phyloP scores from a whole-genome alignment of 257 asterid genomes.

The Ocimum tenuiflorum region DNA sequence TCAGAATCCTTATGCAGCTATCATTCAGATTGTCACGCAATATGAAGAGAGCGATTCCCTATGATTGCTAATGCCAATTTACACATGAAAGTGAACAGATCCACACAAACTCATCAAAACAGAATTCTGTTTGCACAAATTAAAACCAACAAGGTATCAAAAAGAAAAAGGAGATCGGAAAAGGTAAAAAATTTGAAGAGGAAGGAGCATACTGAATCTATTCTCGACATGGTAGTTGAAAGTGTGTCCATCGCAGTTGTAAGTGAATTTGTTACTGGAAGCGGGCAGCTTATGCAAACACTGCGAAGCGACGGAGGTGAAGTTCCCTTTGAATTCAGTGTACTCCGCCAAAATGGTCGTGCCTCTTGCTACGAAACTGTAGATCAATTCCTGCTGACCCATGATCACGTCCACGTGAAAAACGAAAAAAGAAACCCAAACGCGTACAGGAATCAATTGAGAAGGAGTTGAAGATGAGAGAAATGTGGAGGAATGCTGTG shows the following conservation, averaged over 20 bases:
- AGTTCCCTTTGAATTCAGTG: conserved; percentile 44
- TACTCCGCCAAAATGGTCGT: conserved; percentile 35
- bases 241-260: conserved; percentile 49
- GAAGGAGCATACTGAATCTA: conserved; percentile 34
- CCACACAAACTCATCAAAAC: background rate
- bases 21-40: background rate
- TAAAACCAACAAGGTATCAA: background rate
- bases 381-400: conserved; percentile 54
- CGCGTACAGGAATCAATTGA: background rate
- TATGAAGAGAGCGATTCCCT: background rate
- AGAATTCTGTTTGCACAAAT: background rate
- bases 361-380: conserved; percentile 44
- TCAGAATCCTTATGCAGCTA: background rate
- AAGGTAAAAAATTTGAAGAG: background rate
- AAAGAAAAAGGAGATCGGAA: background rate
- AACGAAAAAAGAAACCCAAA: no score
- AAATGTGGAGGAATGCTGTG: conserved; percentile 15
- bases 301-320: conserved; percentile 42
- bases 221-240: conserved; percentile 43
- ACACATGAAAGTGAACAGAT: background rate
- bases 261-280: conserved; percentile 41
- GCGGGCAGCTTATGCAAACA: conserved; percentile 47
- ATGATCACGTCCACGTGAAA: conserved; percentile 13
- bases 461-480: background rate
- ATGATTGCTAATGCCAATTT: background rate